phyloP scores from a whole-genome alignment of 139 green algal genomes.

The Marvania coccoides region DNA sequence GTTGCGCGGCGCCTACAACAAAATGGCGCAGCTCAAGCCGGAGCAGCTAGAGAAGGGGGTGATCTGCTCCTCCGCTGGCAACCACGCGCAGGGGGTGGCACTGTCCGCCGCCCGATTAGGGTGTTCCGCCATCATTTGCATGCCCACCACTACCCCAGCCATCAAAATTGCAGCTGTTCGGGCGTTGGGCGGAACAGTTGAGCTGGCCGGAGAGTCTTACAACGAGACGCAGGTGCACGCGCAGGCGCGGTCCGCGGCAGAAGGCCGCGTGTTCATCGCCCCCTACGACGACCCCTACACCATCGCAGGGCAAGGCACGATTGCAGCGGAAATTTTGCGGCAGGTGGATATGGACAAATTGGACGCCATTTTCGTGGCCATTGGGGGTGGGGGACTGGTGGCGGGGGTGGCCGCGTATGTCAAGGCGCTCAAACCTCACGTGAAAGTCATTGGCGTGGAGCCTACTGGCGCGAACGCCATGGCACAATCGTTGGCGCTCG shows the following conservation, averaged over 20 bases:
- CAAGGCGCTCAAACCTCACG: constrained; percentile 50
- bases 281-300: constrained; percentile 95
- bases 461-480: constrained; percentile 87
- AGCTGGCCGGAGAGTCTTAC: constrained; percentile 90
- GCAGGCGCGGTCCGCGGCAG: constrained; percentile 22
- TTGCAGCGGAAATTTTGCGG: constrained; percentile 87
- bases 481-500: constrained; percentile 63
- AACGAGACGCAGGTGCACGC: constrained; percentile 74
- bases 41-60: constrained; percentile 70
- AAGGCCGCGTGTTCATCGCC: constrained; percentile 74
- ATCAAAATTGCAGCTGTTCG: constrained; percentile 80
- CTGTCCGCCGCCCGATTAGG: constrained; percentile 62
- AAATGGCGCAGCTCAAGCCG: constrained; percentile 75
- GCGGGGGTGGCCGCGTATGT: constrained; percentile 87
- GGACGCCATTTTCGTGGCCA: constrained; percentile 82
- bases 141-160: constrained; percentile 77
- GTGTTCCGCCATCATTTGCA: constrained; percentile 80
- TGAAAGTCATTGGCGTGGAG: constrained; percentile 93
- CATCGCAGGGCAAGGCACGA: constrained; percentile 92
- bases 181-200: constrained; percentile 77
- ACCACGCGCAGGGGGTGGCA: constrained; percentile 93
- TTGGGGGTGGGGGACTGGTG: constrained; percentile 87
- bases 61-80: constrained; percentile 88
- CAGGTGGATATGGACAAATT: constrained; percentile 38
- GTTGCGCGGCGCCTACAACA: constrained; percentile 86